Evolutionary conservation across 2,329 filamentous ascomycete species (phyloP), one percentile per base, ranked within the genome.

Genomic region (Cladophialophora immunda): DNA sequence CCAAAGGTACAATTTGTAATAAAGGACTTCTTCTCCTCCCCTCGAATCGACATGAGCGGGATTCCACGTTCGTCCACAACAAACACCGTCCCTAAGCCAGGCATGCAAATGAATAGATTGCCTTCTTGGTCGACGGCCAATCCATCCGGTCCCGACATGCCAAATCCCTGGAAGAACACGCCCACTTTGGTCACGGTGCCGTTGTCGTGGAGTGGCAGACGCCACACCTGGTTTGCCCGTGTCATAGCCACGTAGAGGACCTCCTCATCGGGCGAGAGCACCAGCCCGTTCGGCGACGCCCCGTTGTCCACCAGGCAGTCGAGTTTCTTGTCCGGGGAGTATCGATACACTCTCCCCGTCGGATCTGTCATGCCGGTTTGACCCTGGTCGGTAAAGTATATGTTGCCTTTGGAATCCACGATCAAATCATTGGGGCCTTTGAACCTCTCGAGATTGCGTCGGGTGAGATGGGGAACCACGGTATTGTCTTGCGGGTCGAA

Each of bases 351-450:
- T 11, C 75, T 75, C 0, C 80, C 80, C 0, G 79, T 80, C 6
- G 70, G 80, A 29, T 82, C 81, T 0, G 78, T 80, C 71, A 82
- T 76, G 3, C 80, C 79, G 0, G 80, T 81, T 56, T 82, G 80
- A 0, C 81, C 61, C 70, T 82, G 81, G 50, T 82, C 80, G 1
- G 81, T 82, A 38, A 82, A 82, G 70, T 81, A 82, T 3, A 82
- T 66, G 30, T 79, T 77, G 3, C 73, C 71, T 15, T 75, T 74
- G 0, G 77, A 79, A 30, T 79, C 78, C 3, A 81, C 57, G 17
- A 81, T 76, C 1, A 82, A 69, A 60, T 82, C 80, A 56, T 82
- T 82, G 0, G 77, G 77, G 0, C 80, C 80, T 61, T 82, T 82
- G 72, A 82, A 82, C n/a, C n/a, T n/a, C n/a, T n/a, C n/a, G n/a